Conservation (phyloP, 345 rosid species). For the Eucalyptus globulus region DNA sequence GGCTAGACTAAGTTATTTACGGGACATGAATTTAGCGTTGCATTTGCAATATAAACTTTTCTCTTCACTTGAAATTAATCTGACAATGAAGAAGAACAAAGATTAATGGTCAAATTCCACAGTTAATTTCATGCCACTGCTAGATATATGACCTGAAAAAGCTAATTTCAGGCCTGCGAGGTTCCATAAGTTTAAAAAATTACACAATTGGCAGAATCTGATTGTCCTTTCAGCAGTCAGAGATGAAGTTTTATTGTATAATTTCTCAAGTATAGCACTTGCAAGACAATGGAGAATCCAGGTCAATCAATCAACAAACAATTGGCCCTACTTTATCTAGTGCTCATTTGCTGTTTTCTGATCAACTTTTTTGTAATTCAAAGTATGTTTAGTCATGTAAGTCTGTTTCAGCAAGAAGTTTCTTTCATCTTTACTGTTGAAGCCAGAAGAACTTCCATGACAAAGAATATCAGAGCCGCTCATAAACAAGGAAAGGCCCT, state of each 20-base stretch:
- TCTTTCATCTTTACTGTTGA: background rate
- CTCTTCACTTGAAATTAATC: background rate
- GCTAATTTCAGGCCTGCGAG: background rate
- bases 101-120: background rate
- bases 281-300: background rate
- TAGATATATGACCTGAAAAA: background rate
- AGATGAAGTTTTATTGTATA: background rate
- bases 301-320: background rate
- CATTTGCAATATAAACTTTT: background rate
- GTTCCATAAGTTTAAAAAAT: background rate
- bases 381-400: background rate
- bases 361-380: background rate
- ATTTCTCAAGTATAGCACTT: background rate
- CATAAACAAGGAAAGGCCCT: background rate
- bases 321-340: background rate
- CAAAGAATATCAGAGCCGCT: background rate
- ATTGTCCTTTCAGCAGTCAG: background rate
- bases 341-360: background rate
- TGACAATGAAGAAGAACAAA: background rate
- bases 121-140: background rate
- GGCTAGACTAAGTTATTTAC: background rate
- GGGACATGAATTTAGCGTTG: background rate
- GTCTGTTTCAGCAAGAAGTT: background rate
- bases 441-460: background rate
- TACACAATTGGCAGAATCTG: background rate